Conservation (phyloP, 1,284 basidiomycete genomes). For the Porodaedalea pini region DNA sequence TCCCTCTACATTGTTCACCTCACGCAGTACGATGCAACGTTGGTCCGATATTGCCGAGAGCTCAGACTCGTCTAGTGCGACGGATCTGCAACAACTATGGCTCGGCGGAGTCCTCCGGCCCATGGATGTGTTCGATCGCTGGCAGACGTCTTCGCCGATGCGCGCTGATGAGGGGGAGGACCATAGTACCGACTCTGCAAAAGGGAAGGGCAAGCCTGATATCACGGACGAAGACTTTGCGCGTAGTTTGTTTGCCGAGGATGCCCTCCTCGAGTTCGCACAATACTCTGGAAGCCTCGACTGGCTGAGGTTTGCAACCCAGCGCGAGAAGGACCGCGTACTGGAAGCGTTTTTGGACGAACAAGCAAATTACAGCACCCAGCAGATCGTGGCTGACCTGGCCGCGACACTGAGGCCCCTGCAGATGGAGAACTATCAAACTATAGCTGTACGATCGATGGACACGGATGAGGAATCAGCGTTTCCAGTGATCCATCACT, state of each 20-base stretch:
- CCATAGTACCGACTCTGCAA: neutral
- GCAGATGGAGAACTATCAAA: neutral
- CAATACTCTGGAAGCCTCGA: neutral
- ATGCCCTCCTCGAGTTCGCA: neutral
- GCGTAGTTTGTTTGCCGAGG: constrained; percentile 8
- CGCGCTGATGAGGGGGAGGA: neutral
- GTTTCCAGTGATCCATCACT: no score
- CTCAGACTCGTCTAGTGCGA: neutral
- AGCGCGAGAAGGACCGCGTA: neutral
- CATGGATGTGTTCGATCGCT: neutral
- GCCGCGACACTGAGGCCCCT: neutral
- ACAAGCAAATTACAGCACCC: neutral
- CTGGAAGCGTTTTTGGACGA: neutral
- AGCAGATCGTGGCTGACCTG: neutral
- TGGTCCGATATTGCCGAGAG: no score
- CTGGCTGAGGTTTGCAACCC: neutral
- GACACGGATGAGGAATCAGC: neutral
- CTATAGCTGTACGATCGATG: neutral
- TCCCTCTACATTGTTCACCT: constrained; percentile 1
- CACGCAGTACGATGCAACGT: neutral
- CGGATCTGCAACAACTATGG: neutral
- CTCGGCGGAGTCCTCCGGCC: neutral
- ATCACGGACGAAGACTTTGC: constrained; percentile 10
- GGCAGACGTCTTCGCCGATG: neutral
- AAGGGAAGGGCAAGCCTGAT: constrained; percentile 1